Percentiles rank a stretch among this genome's conserved stretches.
These are phyloP conservation scores for Leccinum incarnatum DNA, from an alignment of 768 basidiomycete genomes.

Conservation along the genomic window DNA sequence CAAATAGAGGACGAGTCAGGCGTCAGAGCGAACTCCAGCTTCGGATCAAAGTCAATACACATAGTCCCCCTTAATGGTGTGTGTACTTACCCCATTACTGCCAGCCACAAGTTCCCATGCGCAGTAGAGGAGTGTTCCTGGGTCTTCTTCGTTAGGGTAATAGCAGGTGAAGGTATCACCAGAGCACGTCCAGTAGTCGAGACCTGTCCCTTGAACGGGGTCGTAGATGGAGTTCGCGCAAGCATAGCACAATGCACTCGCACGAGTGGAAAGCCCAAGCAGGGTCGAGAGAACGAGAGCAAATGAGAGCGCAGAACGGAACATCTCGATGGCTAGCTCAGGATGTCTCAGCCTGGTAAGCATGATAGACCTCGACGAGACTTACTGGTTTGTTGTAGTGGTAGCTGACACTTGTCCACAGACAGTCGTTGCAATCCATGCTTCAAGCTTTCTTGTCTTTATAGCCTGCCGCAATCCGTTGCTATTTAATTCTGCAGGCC, in stretches of 20 bases:
- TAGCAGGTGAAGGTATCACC: conserved; percentile 9
- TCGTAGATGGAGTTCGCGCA: conserved; percentile 5
- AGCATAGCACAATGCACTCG: not conserved
- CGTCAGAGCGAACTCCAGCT: not conserved
- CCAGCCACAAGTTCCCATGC: not conserved
- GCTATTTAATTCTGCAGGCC: not conserved
- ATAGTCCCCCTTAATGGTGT: not conserved
- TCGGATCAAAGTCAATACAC: not conserved
- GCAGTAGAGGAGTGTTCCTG: conserved; percentile 7
- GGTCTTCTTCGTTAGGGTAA: conserved; percentile 3
- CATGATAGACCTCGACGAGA: not conserved
- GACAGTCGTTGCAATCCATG: not conserved
- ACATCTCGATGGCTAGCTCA: not conserved
- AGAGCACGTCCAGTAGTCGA: conserved; percentile 12
- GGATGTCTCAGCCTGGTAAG: too few species aligned
- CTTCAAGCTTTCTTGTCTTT: not conserved
- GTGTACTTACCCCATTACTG: not conserved
- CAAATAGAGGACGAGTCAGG: conserved; percentile 5
- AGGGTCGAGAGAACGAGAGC: not conserved
- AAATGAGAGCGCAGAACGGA: not conserved
- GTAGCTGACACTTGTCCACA: not conserved
- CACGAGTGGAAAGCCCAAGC: conserved; percentile 1
- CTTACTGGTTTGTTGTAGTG: not conserved
- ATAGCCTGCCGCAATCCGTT: not conserved
- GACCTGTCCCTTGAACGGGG: not conserved